Evolutionary conservation across 768 basidiomycete genomes (phyloP), one percentile per base, ranked within the genome.

Genomic region (Lactarius tabidus): DNA sequence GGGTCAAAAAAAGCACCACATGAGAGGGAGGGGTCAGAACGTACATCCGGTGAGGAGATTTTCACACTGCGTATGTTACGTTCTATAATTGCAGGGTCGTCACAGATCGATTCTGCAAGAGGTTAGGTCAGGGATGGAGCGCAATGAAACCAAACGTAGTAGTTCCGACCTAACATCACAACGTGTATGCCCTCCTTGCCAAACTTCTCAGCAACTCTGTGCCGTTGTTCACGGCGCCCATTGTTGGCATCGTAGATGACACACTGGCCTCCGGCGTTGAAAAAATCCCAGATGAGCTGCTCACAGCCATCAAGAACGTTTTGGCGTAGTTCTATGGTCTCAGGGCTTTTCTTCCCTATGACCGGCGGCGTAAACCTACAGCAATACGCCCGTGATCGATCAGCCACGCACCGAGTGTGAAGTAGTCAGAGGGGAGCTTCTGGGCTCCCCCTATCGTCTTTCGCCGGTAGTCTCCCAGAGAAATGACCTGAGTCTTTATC

Each of bases 181-280:
- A 99, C 93, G 80, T 98, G 96, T 59, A 98, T 89, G 1, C 91
- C 94, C 26, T 77, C 82, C 72, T 84, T 84, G 74, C 91, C 89
- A 72, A 96, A 98, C 77, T 86, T 95, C 77, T 95, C 87, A 1
- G 88, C 87, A 57, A 97, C 75, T 26, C 79, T 79, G 67, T 89
- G 85, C 61, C 97, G 79, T 35, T 82, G 82, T 55, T 81, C 82
- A 26, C 81, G 79, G 8, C 85, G 86, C 1, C 94, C 94, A 70
- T 98, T 98, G 73, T 99, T 99, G 33, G 97, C 97, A 74, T 99
- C 97, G 78, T 98, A 98, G 68, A 99, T 95, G 41, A 96, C 93
- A 29, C 98, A 95, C 75, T 99, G 97, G 0, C 96, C 97, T 6
- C 93, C 90, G 2, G 76, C 77, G 64, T 83, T 81, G 76, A 96